phyloP scores from a whole-genome alignment of 768 basidiomycete species.

The Termitomyces bulborhizus region DNA sequence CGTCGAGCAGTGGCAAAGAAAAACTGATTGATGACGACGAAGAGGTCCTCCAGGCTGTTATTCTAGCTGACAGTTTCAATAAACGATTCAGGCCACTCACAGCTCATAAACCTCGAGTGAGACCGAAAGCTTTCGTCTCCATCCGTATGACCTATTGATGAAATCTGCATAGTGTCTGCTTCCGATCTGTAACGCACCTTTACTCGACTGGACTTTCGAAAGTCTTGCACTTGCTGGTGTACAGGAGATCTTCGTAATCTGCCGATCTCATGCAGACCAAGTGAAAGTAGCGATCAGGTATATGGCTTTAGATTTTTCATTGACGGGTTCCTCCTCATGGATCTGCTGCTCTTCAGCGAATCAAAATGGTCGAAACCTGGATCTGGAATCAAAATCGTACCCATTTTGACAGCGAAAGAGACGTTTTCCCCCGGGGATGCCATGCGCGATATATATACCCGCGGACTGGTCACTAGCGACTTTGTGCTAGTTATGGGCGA shows the following conservation, averaged over 20 bases:
- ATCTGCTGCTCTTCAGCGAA: constrained; percentile 29
- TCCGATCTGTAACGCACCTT: constrained; percentile 88
- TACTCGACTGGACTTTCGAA: constrained; percentile 97
- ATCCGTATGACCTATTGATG: constrained; percentile 6
- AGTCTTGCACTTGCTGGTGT: constrained; percentile 92
- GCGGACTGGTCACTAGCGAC: constrained; percentile 84
- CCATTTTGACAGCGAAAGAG: constrained; percentile 80
- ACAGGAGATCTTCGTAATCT: constrained; percentile 93
- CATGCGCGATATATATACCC: constrained; percentile 89
- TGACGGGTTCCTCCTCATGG: constrained; percentile 8
- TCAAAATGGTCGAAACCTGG: constrained; percentile 83
- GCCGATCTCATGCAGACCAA: constrained; percentile 83
- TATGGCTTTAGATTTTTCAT: constrained; percentile 19
- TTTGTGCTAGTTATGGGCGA: constrained; percentile 90
- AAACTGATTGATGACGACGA: constrained; percentile 67
- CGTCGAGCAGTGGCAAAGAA: constrained; percentile 46
- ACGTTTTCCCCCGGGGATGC: constrained; percentile 88
- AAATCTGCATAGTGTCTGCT: constrained; percentile 64
- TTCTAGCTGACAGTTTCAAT: constrained; percentile 96
- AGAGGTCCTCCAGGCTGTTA: constrained; percentile 87
- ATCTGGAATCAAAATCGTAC: constrained; percentile 76
- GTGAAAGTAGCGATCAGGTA: constrained; percentile 84
- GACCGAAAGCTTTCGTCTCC: constrained; percentile 18
- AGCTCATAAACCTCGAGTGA: constrained; percentile 76
- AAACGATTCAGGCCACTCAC: constrained; percentile 90